Percentiles rank a stretch among this genome's conserved stretches.
These are phyloP conservation scores for Oryza rufipogon DNA, from an alignment of 176 grass and related monocot species.

Conservation along the genomic window DNA sequence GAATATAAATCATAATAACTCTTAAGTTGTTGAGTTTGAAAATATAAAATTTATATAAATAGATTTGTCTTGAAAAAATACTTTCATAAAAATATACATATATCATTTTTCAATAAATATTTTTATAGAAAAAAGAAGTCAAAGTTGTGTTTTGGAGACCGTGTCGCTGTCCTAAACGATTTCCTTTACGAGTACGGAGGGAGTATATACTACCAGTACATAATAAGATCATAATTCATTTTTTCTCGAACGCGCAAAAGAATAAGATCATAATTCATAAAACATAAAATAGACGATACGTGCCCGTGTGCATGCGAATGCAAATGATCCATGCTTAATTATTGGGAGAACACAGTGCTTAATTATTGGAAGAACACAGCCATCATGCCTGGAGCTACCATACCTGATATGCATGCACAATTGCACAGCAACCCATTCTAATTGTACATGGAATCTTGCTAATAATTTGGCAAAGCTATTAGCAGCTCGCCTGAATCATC, in stretches of 20 bases:
- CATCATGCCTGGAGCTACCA: neutral
- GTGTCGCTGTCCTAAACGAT: too few relatives aligned
- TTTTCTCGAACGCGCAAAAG: too few relatives aligned
- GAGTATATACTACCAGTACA: neutral
- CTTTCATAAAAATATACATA: too few relatives aligned
- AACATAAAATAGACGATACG: neutral
- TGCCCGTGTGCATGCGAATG: constrained; percentile 11
- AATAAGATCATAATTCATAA: neutral
- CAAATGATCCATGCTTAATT: neutral
- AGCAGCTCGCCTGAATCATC: neutral
- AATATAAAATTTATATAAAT: too few relatives aligned
- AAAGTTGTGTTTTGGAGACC: too few relatives aligned
- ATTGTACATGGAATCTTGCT: constrained; percentile 20
- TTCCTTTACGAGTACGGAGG: too few relatives aligned
- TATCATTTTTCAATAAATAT: too few relatives aligned
- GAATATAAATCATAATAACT: too few relatives aligned
- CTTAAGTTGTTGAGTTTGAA: too few relatives aligned
- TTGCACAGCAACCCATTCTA: neutral
- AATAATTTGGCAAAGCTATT: neutral
- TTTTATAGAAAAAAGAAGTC: too few relatives aligned
- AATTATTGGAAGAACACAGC: neutral
- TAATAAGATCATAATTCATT: neutral
- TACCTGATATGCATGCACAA: constrained; percentile 4
- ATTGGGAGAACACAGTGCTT: neutral
- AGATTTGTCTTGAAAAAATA: too few relatives aligned